Evolutionary conservation across 768 basidiomycete species (phyloP).

Genomic region (Austroboletus eburneus): DNA sequence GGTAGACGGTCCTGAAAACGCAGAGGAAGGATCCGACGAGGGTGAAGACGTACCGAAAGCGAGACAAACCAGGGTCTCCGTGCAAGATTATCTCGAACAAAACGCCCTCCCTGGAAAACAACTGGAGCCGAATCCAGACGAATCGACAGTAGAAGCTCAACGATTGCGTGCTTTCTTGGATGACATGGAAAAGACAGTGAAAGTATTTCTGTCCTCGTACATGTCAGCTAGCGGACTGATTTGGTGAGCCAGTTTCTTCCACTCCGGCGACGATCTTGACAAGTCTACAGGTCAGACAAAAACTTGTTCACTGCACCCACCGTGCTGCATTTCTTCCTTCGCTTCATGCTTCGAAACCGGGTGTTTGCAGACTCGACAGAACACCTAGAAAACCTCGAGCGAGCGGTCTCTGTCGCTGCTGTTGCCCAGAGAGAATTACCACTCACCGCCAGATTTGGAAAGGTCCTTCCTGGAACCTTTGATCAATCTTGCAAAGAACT

Average conservation of each 20-base stretch:
- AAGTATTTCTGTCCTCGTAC: constrained; percentile 67
- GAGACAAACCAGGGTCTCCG: constrained; percentile 15
- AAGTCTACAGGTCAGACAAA: constrained; percentile 35
- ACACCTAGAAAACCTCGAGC: constrained; percentile 33
- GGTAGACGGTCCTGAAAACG: constrained; percentile 30
- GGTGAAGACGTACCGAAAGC: constrained; percentile 23
- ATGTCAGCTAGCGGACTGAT: constrained; percentile 61
- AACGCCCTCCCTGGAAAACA: constrained; percentile 26
- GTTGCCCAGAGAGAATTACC: constrained; percentile 40
- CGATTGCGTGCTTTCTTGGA: constrained; percentile 50
- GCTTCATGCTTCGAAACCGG: constrained; percentile 41
- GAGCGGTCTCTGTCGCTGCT: constrained; percentile 40
- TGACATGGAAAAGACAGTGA: constrained; percentile 56
- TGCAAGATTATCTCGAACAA: constrained; percentile 30
- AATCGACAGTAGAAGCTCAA: constrained; percentile 7
- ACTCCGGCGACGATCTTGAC: constrained; percentile 1
- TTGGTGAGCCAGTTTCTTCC: constrained; percentile 41
- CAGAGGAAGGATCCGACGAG: constrained; percentile 28
- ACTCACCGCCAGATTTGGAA: constrained; percentile 35
- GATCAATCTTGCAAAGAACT: constrained; percentile 44
- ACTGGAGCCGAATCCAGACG: constrained; percentile 20
- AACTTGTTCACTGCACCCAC: constrained; percentile 42
- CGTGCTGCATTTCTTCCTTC: constrained; percentile 42
- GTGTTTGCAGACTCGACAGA: constrained; percentile 34
- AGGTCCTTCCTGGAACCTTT: constrained; percentile 40